Conservation (phyloP, 257 asterid genomes). For the Petunia axillaris region DNA sequence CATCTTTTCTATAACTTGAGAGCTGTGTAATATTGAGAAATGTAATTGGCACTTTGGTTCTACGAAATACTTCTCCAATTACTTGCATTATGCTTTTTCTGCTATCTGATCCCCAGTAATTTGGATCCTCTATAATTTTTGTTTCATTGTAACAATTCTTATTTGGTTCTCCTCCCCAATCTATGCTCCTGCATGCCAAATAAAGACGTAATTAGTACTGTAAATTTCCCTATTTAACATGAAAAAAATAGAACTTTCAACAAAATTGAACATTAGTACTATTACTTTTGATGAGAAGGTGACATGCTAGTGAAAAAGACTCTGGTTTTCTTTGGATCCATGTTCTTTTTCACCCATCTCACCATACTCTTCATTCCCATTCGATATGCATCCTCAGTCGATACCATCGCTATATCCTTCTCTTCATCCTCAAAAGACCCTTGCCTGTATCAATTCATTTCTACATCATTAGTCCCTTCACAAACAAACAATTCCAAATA, state of each 20-base stretch:
- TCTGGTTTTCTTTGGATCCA: constrained; percentile 57
- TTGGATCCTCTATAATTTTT: constrained; percentile 44
- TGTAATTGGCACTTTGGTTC: constrained; percentile 57
- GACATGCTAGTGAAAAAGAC: constrained; percentile 76
- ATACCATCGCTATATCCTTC: constrained; percentile 37
- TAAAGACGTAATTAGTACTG: neutral
- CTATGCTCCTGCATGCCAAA: constrained; percentile 52
- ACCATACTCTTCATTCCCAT: constrained; percentile 64
- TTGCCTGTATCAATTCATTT: constrained; percentile 40
- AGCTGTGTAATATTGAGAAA: constrained; percentile 70
- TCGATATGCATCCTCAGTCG: constrained; percentile 65
- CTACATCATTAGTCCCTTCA: neutral
- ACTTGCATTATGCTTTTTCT: constrained; percentile 48
- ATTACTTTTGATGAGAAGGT: constrained; percentile 67
- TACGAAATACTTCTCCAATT: constrained; percentile 43
- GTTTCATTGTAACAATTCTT: constrained; percentile 79
- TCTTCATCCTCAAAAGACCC: constrained; percentile 67
- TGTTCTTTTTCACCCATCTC: constrained; percentile 65
- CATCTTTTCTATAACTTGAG: constrained; percentile 68
- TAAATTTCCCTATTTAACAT: neutral
- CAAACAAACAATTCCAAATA: neutral
- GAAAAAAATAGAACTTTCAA: neutral
- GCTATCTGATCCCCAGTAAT: constrained; percentile 50
- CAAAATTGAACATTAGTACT: neutral
- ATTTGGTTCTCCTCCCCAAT: constrained; percentile 63